Evolutionary conservation across 2,329 filamentous ascomycete species (phyloP), one percentile per base, ranked within the genome.

Genomic region (Penicillium thymicola): DNA sequence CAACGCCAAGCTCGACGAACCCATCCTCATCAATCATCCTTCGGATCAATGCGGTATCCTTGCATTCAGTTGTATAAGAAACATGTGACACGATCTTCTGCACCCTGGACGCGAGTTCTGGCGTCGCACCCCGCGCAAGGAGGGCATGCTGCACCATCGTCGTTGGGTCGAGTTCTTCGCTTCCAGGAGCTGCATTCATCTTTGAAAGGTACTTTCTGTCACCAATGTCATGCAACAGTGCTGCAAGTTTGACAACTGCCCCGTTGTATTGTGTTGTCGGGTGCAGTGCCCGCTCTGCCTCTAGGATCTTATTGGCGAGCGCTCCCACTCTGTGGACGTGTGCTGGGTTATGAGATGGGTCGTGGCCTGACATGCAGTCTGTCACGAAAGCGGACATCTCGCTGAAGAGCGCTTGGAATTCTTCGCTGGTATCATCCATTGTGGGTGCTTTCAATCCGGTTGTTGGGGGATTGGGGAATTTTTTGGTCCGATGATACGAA

Each of bases 321-420:
- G 82, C 81, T 23, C 92, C 77, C 23, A 97, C 92, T 51, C 92
- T 88, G 60, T 85, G 79, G 67, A 96, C 89, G 73, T 97, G 92
- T 55, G 84, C 79, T 78, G 90, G 95, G 77, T 96, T 90, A 78
- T 97, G 92, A 2, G 90, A 96, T 50, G 85, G 85, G 75, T 97
- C 92, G 75, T 90, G 68, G 60, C 83, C 80, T 44, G 84, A 79
- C 87, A 92, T 93, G 78, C 89, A 91, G 41, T 80, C 77, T 67
- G 85, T 78, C 51, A 90, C 86, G 70, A 87, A 89, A 44, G 76
- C 75, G 18, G 83, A 85, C 58, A 87, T 83, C 48, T 78, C 69
- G 32, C 77, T 74, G 69, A 85, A 76, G 61, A 89, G 77, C 43
- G 76, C 73, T 56, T 78, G 72, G 54, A 67, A 66, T 59, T 66